Evolutionary conservation across 208 protist genomes (phyloP), one percentile per base, ranked within the genome.

Genomic region (Borovskyia barvae): DNA sequence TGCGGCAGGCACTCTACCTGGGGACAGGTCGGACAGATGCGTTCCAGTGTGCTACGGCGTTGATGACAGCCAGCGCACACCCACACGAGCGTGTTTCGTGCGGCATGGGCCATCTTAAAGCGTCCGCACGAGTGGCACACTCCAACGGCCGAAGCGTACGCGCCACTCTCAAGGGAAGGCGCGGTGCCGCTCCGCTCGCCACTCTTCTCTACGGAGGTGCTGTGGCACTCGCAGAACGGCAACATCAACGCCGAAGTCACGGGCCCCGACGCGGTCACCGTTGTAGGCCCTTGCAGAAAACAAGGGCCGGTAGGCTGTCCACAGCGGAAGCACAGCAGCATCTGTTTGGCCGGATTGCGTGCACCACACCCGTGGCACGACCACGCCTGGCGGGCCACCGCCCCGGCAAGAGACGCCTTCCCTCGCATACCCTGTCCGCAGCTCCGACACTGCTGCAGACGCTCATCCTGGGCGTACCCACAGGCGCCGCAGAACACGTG

Each of bases 391-490:
- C 89, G 85, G n/a, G 73, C 54, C 7, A 90, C 53, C 11, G 73
- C 77, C 6, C 71, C 66, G 12, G 53, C 41, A 22, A 64, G 17
- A 14, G 37, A 40, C 9, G 28, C 47, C 36, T 42, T 37, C 9
- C 17, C 30, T 19, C 67, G 25, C 58, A 83, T 49, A 35, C 61
- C 24, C 12, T 41, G 24, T 0, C 90, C 86, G 53, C 90, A 95
- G 54, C 66, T 70, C 33, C 66, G 77, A 56, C 90, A 95, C 32
- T 54, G 46, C 40, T 35, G 53, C 61, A 61, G 54, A 15, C 84
- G 85, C 73, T 95, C 86, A 37, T 93, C 84, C 58, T 95, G 90
- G 5, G 62, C 77, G 68, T 92, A 83, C 14, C 71, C 62, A 57
- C 90, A 95, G 12, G 47, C 29, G 24, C 41, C 52, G 40, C 90